Evolutionary conservation across 495 filamentous ascomycete species (phyloP).

Genomic region (Talaromyces adpressus): DNA sequence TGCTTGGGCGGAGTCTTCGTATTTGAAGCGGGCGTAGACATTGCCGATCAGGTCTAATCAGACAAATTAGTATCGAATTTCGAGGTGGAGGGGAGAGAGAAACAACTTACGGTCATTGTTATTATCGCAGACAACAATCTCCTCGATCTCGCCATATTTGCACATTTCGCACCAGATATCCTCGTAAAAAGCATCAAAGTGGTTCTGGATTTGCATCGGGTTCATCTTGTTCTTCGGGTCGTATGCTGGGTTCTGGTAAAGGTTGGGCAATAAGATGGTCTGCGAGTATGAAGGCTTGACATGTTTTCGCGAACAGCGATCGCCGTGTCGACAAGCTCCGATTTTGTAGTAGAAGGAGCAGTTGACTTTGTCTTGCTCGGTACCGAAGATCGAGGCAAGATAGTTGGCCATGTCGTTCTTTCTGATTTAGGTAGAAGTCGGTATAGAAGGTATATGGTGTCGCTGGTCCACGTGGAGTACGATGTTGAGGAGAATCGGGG

Average conservation of each 20-base stretch:
- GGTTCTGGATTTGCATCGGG: constrained; percentile 87
- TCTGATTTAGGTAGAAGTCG: not conserved
- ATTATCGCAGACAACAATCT: constrained; percentile 86
- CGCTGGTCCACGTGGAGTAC: not conserved
- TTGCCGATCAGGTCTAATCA: constrained; percentile 85
- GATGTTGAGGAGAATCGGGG: not conserved
- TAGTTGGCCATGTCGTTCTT: constrained; percentile 72
- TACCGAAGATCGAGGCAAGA: constrained; percentile 98
- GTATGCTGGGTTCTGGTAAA: constrained; percentile 98
- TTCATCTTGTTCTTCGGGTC: constrained; percentile 97
- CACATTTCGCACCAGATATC: constrained; percentile 99
- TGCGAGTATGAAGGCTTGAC: constrained; percentile 98
- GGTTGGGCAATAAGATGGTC: constrained; percentile 94
- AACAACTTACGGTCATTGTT: constrained; percentile 82
- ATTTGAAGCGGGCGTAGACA: constrained; percentile 99
- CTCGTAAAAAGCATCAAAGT: constrained; percentile 99
- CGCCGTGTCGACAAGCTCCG: constrained; percentile 95
- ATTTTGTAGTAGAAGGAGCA: constrained; percentile 94
- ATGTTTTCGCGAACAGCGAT: constrained; percentile 95
- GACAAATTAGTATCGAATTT: constrained; percentile 5
- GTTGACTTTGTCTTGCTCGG: constrained; percentile 95
- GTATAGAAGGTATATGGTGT: not conserved
- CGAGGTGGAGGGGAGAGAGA: not conserved
- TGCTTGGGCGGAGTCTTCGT: constrained; percentile 90
- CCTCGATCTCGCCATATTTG: constrained; percentile 85